Conservation (phyloP, 345 rosid species). For the Salix caprea region DNA sequence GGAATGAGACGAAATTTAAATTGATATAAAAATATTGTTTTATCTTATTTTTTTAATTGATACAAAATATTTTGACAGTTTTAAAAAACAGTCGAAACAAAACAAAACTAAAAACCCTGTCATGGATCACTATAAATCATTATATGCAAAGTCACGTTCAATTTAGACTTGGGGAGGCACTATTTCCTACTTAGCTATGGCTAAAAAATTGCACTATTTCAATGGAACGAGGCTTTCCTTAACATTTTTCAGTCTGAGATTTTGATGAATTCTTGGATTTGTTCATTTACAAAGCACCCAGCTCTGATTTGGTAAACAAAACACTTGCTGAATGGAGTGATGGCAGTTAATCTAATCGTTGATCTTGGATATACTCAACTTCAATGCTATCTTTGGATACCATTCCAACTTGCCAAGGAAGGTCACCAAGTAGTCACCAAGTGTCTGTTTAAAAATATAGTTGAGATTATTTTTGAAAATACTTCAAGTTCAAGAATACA, state of each 20-base stretch:
- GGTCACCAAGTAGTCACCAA: background rate
- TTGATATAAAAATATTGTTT: fast-evolving
- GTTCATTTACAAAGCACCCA: background rate
- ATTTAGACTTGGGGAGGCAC: background rate
- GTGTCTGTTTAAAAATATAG: no score
- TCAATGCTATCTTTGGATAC: no score
- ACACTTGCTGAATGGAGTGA: background rate
- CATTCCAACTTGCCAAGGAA: background rate
- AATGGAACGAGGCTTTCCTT: background rate
- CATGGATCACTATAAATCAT: background rate
- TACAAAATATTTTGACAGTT: no score
- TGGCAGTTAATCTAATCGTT: no score
- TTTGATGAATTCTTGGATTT: background rate
- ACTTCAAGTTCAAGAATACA: no score
- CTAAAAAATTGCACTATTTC: background rate
- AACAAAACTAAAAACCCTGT: no score
- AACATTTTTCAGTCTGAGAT: background rate
- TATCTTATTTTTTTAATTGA: no score
- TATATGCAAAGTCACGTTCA: background rate
- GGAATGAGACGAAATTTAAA: no score
- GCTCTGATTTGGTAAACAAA: background rate
- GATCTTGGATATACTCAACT: no score
- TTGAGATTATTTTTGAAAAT: no score
- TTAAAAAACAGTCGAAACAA: no score
- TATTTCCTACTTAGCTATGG: background rate